Conservation (phyloP, 345 rosid species). For the Camelina laxa region DNA sequence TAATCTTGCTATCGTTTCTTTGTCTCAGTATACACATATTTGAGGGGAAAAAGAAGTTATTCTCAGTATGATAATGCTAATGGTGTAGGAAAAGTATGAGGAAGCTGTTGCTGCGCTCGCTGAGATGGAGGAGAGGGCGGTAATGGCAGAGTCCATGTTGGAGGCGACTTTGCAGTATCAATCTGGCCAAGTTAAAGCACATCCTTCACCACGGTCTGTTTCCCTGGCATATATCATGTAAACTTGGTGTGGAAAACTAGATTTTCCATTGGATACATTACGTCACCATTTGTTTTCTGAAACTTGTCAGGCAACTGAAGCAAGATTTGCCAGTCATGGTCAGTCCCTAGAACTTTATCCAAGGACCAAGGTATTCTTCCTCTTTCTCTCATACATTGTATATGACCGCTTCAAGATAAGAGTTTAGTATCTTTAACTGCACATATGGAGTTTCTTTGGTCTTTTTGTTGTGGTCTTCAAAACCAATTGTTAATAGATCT, state of each 20-base stretch:
- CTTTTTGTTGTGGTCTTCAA: background rate
- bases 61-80: constrained; percentile 18
- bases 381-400: background rate
- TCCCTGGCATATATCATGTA: constrained; percentile 15
- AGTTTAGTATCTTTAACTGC: background rate
- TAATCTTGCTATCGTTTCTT: constrained; percentile 1
- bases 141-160: constrained; percentile 98
- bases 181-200: constrained; percentile 77
- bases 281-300: constrained; percentile 28
- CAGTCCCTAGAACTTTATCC: constrained; percentile 57
- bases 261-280: constrained; percentile 12
- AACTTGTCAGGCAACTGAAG: constrained; percentile 54
- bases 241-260: background rate
- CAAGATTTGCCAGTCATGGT: constrained; percentile 67
- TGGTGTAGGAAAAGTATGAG: constrained; percentile 87
- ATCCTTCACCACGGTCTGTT: constrained; percentile 84
- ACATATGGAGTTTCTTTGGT: constrained; percentile 2
- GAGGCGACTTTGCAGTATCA: constrained; percentile 98
- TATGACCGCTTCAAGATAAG: constrained; percentile 6
- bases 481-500: background rate
- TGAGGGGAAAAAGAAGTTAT: background rate
- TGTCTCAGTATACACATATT: background rate
- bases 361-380: constrained; percentile 52
- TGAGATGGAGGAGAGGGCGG: constrained; percentile 94
- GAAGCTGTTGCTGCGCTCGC: constrained; percentile 70